These are phyloP conservation scores for Henningerozyma blattae DNA, from an alignment of 805 yeast species.

Conservation along the genomic window DNA sequence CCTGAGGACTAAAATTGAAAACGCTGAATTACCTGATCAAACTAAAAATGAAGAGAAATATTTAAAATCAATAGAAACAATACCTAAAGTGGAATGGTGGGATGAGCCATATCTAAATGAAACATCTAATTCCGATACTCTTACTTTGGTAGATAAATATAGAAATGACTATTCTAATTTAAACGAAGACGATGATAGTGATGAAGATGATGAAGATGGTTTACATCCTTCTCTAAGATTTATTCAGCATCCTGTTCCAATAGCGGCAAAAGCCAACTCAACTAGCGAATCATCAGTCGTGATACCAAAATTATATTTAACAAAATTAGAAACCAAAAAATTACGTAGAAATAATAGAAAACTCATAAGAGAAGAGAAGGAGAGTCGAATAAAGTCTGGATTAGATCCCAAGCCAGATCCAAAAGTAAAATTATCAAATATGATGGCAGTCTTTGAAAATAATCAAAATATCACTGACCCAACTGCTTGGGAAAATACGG, in stretches of 20 bases:
- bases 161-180: slow-evolving; percentile 21
- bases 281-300: slow-evolving; percentile 27
- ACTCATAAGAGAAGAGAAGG: slow-evolving; percentile 51
- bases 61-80: slow-evolving; percentile 24
- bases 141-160: slow-evolving; percentile 27
- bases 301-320: slow-evolving; percentile 42
- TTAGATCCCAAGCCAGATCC: slow-evolving; percentile 82
- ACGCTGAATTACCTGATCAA: slow-evolving; percentile 35
- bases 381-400: slow-evolving; percentile 70
- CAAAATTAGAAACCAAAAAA: slow-evolving; percentile 67
- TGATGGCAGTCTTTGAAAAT: slow-evolving; percentile 71
- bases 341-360: slow-evolving; percentile 61
- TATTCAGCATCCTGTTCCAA: slow-evolving; percentile 72
- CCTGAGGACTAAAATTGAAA: slow-evolving; percentile 30
- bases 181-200: slow-evolving; percentile 17
- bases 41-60: slow-evolving; percentile 45
- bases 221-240: slow-evolving; percentile 47
- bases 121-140: slow-evolving; percentile 25
- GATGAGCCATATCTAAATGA: slow-evolving; percentile 45
- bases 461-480: slow-evolving; percentile 83
- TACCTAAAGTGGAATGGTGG: slow-evolving; percentile 86
- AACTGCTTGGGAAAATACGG: slow-evolving; percentile 67
- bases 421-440: slow-evolving; percentile 70
- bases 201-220: slow-evolving; percentile 23
- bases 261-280: slow-evolving; percentile 27